Conservation (phyloP, 2,329 filamentous ascomycete genomes). For the Epichloe glyceriae region DNA sequence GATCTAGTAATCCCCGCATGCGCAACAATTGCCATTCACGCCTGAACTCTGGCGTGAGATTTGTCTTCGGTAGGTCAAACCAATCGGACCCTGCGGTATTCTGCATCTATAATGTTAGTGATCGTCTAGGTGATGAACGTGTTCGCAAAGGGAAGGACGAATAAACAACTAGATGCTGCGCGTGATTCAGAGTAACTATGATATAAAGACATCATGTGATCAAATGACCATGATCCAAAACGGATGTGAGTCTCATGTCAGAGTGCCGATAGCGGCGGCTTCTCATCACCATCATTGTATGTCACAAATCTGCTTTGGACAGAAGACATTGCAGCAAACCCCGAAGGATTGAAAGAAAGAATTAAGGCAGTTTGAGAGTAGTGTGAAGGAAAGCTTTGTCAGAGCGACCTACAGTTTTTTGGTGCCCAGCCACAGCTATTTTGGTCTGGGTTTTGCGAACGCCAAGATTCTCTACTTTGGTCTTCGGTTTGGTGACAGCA, state of each 20-base stretch:
- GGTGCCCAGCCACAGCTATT: neutral
- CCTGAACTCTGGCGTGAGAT: slow-evolving; percentile 73
- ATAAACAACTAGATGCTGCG: neutral
- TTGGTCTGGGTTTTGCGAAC: neutral
- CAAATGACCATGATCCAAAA: slow-evolving; percentile 41
- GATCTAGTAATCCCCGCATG: slow-evolving; percentile 79
- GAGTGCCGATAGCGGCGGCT: slow-evolving; percentile 21
- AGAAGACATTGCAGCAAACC: neutral
- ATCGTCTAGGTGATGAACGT: neutral
- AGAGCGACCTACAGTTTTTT: neutral
- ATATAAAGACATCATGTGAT: slow-evolving; percentile 40
- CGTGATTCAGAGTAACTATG: slow-evolving; percentile 62
- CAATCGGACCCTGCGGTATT: slow-evolving; percentile 65
- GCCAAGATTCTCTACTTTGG: neutral
- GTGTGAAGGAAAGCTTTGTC: neutral
- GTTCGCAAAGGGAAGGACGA: neutral
- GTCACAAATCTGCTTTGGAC: neutral
- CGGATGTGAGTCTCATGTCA: slow-evolving; percentile 27
- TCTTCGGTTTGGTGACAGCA: neutral
- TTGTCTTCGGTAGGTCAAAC: slow-evolving; percentile 79
- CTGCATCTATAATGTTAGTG: slow-evolving; percentile 16
- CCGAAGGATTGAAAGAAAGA: neutral
- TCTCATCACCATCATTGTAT: slow-evolving; percentile 25
- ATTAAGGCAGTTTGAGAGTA: neutral
- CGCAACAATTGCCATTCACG: slow-evolving; percentile 79